These are phyloP conservation scores for Escovopsis weberi DNA, from an alignment of 2,329 filamentous ascomycete genomes.

Conservation along the genomic window DNA sequence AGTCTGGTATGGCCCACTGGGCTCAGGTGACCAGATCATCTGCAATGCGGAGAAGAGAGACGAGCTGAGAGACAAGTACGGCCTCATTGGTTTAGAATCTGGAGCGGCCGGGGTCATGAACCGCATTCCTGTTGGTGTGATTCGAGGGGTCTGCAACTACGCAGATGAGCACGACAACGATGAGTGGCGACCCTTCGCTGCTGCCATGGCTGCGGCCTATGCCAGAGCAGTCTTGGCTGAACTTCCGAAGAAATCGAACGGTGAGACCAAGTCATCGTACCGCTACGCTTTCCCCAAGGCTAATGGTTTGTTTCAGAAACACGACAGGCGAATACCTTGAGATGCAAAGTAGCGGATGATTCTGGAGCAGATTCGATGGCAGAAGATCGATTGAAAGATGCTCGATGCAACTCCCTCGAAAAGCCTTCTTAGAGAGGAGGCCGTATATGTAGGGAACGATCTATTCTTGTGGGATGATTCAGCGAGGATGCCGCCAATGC, in stretches of 20 bases:
- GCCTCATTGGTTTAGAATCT: constrained; percentile 14
- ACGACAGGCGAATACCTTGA: too few relatives aligned
- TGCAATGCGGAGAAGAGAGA: neutral
- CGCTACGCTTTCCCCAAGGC: too few relatives aligned
- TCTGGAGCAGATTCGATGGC: too few relatives aligned
- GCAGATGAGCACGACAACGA: neutral
- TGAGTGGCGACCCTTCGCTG: neutral
- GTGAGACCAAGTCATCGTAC: too few relatives aligned
- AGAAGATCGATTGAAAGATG: too few relatives aligned
- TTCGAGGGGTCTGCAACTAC: neutral
- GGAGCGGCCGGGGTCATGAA: constrained; percentile 15
- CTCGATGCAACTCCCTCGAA: too few relatives aligned
- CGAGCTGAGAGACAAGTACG: constrained; percentile 1
- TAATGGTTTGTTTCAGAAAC: too few relatives aligned
- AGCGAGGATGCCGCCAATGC: too few relatives aligned
- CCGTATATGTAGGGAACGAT: too few relatives aligned
- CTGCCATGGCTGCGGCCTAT: neutral
- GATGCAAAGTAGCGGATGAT: too few relatives aligned
- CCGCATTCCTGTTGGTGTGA: constrained; percentile 15
- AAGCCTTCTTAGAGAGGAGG: too few relatives aligned
- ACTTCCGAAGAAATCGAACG: neutral
- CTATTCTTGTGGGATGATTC: too few relatives aligned
- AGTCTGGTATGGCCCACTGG: constrained; percentile 16
- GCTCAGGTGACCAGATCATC: constrained; percentile 1
- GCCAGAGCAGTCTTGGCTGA: neutral